Conservation (phyloP, 306 rosid species). For the Sophora flavescens region DNA sequence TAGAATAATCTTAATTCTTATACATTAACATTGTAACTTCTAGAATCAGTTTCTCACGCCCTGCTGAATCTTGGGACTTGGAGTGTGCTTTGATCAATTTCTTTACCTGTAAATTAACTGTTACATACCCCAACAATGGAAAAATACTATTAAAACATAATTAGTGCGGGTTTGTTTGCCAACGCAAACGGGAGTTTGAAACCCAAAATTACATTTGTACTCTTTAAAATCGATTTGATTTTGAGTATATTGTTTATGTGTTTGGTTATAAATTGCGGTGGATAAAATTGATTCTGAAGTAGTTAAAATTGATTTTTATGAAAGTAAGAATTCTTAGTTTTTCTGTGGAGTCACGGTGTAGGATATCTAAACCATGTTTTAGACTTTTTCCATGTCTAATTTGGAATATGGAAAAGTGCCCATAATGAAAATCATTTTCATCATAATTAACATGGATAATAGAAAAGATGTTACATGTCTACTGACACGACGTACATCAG, state of each 20-base stretch:
- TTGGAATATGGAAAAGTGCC: not conserved
- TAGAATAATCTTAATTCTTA: not conserved
- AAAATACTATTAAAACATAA: not conserved
- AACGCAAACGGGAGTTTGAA: no score
- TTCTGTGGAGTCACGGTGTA: no score
- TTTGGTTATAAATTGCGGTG: no score
- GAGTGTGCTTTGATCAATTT: not conserved
- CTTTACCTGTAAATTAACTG: not conserved
- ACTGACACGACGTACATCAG: not conserved
- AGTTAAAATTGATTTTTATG: no score
- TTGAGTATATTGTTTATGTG: no score
- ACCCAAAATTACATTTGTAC: no score
- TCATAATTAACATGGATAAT: not conserved
- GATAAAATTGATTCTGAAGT: no score
- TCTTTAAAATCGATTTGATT: no score
- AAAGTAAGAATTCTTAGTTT: no score
- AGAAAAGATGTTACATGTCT: slow-evolving; percentile 12
- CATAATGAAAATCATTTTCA: not conserved
- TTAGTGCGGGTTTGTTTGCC: no score
- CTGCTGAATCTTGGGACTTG: not conserved
- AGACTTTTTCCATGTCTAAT: not conserved
- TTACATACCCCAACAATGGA: not conserved
- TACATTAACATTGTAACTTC: not conserved
- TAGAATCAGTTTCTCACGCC: not conserved
- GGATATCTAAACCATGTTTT: no score